Evolutionary conservation across 2,329 filamentous ascomycete genomes (phyloP).

Genomic region (Hypomyces perniciosus): DNA sequence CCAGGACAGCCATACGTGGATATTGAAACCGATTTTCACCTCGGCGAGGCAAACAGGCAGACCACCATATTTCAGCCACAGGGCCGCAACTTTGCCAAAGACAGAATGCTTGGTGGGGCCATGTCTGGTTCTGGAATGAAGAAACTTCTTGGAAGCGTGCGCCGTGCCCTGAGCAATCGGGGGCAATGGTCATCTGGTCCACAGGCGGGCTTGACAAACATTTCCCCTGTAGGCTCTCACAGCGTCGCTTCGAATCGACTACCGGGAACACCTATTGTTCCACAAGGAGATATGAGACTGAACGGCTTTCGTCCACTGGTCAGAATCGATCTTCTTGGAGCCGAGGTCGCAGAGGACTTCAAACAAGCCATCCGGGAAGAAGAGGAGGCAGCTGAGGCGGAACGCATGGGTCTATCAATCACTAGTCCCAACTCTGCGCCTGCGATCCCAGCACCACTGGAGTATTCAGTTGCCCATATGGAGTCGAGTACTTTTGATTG

Average conservation of each 20-base stretch:
- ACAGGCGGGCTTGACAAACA: slow-evolving; percentile 41
- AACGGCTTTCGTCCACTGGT: slow-evolving; percentile 47
- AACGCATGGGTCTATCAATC: slow-evolving; percentile 18
- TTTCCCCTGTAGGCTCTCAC: slow-evolving; percentile 44
- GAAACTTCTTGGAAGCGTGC: slow-evolving; percentile 79
- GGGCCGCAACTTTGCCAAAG: slow-evolving; percentile 36
- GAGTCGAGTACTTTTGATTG: slow-evolving; percentile 34
- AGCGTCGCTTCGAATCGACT: slow-evolving; percentile 52
- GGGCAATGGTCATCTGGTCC: slow-evolving; percentile 39
- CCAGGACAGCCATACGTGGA: slow-evolving; percentile 79
- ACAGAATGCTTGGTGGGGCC: slow-evolving; percentile 46
- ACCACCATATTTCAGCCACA: slow-evolving; percentile 47
- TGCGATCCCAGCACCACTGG: slow-evolving; percentile 25
- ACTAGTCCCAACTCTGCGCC: slow-evolving; percentile 21
- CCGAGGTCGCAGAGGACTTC: slow-evolving; percentile 71
- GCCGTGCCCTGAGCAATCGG: slow-evolving; percentile 67
- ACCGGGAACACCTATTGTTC: slow-evolving; percentile 55
- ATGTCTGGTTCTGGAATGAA: slow-evolving; percentile 73
- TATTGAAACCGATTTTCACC: slow-evolving; percentile 47
- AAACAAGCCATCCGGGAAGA: slow-evolving; percentile 68
- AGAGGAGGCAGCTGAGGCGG: slow-evolving; percentile 42
- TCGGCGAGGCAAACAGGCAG: slow-evolving; percentile 40
- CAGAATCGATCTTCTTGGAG: slow-evolving; percentile 77
- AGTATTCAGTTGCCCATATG: slow-evolving; percentile 40
- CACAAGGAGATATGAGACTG: slow-evolving; percentile 42